Percentiles rank a stretch among this genome's conserved stretches.
Evolutionary conservation across 768 basidiomycete species (phyloP).

Genomic region (Calocybe indica): DNA sequence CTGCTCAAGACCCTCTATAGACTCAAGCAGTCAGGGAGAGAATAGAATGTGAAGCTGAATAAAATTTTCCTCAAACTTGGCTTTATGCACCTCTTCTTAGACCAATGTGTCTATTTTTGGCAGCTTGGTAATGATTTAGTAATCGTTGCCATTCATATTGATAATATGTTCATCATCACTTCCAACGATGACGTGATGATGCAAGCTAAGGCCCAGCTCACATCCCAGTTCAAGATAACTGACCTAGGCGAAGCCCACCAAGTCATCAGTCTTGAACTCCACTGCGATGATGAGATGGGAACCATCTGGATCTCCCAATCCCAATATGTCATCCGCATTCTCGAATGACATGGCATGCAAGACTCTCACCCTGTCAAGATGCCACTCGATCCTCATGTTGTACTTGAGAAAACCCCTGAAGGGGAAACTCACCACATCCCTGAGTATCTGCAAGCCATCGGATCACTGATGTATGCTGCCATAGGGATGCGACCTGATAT

Average conservation of each 20-base stretch:
- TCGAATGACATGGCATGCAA: conserved; percentile 16
- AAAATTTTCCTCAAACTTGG: conserved; percentile 6
- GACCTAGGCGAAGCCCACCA: conserved; percentile 19
- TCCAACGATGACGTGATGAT: conserved; percentile 8
- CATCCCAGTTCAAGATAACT: conserved; percentile 20
- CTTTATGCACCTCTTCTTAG: conserved; percentile 3
- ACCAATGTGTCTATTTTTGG: not conserved
- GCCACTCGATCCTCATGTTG: conserved; percentile 17
- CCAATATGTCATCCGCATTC: conserved; percentile 22
- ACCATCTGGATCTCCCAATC: conserved; percentile 19
- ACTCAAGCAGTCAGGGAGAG: conserved; percentile 23
- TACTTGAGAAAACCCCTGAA: conserved; percentile 7
- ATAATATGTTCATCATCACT: conserved; percentile 26
- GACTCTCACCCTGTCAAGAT: conserved; percentile 16
- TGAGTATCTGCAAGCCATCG: not conserved
- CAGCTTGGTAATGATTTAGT: not conserved
- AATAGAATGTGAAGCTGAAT: conserved; percentile 21
- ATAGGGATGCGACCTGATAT: conserved; percentile 17
- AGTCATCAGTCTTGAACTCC: conserved; percentile 26
- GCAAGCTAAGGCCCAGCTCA: conserved; percentile 15
- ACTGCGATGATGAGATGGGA: conserved; percentile 7
- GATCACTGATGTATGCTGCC: not conserved
- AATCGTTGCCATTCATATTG: conserved; percentile 22
- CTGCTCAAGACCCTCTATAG: conserved; percentile 30
- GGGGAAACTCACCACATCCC: not conserved